These are phyloP conservation scores for Blumeria hordei DNA, from an alignment of 2,329 filamentous ascomycete genomes.

Conservation along the genomic window DNA sequence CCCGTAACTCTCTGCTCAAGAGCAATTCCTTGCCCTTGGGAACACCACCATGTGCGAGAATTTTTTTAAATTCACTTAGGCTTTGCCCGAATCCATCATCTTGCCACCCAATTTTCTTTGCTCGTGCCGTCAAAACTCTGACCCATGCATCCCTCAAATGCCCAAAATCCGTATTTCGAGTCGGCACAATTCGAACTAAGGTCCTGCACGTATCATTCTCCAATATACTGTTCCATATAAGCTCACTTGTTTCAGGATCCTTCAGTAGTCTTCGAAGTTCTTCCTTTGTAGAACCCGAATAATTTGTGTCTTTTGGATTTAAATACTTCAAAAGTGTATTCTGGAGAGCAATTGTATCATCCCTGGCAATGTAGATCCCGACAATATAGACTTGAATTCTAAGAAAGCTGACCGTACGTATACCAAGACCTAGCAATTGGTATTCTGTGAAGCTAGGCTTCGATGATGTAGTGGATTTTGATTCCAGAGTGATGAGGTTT, in stretches of 20 bases:
- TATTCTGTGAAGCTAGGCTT: constrained; percentile 34
- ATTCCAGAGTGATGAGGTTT: constrained; percentile 10
- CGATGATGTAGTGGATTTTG: constrained; percentile 3
- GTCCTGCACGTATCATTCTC: constrained; percentile 44
- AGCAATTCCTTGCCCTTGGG: constrained; percentile 61
- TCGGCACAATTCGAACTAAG: constrained; percentile 63
- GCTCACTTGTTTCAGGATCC: constrained; percentile 42
- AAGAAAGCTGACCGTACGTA: constrained; percentile 74
- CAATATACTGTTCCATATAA: constrained; percentile 52
- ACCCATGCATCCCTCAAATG: constrained; percentile 85
- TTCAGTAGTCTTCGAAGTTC: constrained; percentile 43
- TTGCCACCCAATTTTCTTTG: constrained; percentile 45
- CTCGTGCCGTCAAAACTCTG: constrained; percentile 53
- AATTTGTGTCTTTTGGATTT: constrained; percentile 54
- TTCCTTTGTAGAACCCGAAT: constrained; percentile 63
- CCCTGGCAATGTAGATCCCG: constrained; percentile 69
- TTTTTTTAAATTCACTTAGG: constrained; percentile 50
- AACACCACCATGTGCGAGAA: constrained; percentile 64
- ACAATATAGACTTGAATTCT: constrained; percentile 85
- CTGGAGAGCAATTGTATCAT: constrained; percentile 64
- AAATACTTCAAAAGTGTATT: constrained; percentile 50
- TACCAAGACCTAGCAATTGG: constrained; percentile 66
- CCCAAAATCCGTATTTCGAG: constrained; percentile 82
- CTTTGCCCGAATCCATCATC: constrained; percentile 58
- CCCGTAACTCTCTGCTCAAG: constrained; percentile 39